Percentiles rank a stretch among this genome's conserved stretches.
These are phyloP conservation scores for Eimeria praecox DNA, from an alignment of 169 alveolate genomes.

Conservation along the genomic window DNA sequence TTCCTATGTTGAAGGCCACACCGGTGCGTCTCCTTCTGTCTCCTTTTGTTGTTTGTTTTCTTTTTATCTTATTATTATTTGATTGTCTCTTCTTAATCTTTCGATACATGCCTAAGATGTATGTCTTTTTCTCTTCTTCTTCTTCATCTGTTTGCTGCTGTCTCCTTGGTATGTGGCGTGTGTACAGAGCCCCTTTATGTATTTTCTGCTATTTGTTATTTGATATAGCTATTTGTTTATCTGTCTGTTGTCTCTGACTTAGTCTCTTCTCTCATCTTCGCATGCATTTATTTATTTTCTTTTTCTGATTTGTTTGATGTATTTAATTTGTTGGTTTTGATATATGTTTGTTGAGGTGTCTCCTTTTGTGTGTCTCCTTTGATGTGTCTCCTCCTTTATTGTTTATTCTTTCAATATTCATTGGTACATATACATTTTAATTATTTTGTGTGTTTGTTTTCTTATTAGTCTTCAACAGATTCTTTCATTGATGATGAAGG, in stretches of 20 bases:
- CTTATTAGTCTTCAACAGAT: constrained; percentile 40
- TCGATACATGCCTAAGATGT: too few species aligned
- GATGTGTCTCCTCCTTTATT: too few species aligned
- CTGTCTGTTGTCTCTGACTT: background rate
- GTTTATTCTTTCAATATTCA: too few species aligned
- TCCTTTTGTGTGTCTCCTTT: too few species aligned
- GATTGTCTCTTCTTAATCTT: background rate
- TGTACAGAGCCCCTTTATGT: too few species aligned
- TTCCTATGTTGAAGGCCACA: constrained; percentile 13
- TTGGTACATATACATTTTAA: too few species aligned
- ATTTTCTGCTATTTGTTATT: too few species aligned
- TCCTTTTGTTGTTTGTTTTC: background rate
- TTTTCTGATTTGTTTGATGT: too few species aligned
- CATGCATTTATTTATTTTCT: background rate
- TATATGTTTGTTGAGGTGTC: too few species aligned
- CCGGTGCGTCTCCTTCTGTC: constrained; percentile 3
- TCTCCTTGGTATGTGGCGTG: too few species aligned
- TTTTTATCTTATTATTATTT: background rate
- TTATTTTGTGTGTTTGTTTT: too few species aligned
- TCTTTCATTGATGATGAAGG: constrained; percentile 48
- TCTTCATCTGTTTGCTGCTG: background rate
- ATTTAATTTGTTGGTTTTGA: too few species aligned
- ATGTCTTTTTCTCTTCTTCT: background rate
- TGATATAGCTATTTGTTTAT: background rate
- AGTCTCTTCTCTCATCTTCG: background rate